These are phyloP conservation scores for Haplosporangium gracile DNA, from an alignment of 192 early-diverging fungal genomes.

Conservation along the genomic window DNA sequence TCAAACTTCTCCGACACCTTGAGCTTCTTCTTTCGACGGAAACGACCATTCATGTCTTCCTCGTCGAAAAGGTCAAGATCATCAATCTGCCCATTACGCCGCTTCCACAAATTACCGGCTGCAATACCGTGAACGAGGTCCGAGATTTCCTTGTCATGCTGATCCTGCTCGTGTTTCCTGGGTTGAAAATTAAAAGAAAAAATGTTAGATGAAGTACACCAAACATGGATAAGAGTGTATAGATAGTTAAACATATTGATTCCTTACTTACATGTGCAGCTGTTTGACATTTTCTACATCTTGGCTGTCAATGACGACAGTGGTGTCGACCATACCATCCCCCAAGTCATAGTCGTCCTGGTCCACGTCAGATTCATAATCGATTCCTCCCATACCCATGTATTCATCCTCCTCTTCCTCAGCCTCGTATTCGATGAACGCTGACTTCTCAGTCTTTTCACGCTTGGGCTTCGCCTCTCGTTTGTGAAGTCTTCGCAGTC, in stretches of 20 bases:
- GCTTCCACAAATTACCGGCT: conserved; percentile 50
- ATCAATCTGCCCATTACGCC: conserved; percentile 43
- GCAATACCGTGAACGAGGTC: conserved; percentile 53
- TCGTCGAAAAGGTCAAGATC: conserved; percentile 51
- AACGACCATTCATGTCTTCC: conserved; percentile 47
- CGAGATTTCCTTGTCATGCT: conserved; percentile 44
- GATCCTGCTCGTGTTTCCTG: conserved; percentile 48
- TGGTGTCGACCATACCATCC: conserved; percentile 47
- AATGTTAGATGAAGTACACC: not conserved
- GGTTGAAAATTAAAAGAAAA: not conserved
- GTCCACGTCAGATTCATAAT: conserved; percentile 51
- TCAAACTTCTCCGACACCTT: conserved; percentile 55
- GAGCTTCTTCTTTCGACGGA: conserved; percentile 48
- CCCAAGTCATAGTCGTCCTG: conserved; percentile 49
- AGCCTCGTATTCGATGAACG: conserved; percentile 56
- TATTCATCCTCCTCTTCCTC: conserved; percentile 56
- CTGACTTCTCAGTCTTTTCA: conserved; percentile 33
- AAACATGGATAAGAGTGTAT: too few relatives aligned
- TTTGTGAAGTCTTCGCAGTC: conserved; percentile 19
- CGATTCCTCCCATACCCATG: conserved; percentile 55
- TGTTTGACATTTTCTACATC: conserved; percentile 40
- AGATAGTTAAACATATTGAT: not conserved
- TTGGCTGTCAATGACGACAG: conserved; percentile 1
- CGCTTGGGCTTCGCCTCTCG: conserved; percentile 26
- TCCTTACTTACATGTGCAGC: conserved; percentile 41